Base-by-base conservation (phyloP, 768 basidiomycete species). In the Amanita jacksonii region DNA sequence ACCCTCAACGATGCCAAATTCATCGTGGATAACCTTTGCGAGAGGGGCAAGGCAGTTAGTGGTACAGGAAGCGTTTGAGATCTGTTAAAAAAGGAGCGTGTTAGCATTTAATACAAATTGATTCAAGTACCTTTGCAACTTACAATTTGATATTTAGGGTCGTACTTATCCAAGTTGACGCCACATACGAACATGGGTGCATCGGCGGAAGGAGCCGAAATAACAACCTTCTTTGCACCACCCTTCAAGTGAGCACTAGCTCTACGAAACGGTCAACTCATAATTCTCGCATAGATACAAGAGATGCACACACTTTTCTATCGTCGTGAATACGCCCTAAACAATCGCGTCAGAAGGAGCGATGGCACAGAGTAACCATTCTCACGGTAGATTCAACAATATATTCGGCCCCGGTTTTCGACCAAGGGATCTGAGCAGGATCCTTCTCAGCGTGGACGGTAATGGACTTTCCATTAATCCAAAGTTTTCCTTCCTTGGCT, bases 31-130 rank as follows among this genome's bases (percentile, higher is more conserved):
- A 62, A 94, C 82, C 73, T 94, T 94, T 61, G 89, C 91, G 47
- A 94, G 78, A 48, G 91, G 88, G 10, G 91, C 91, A 46, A 94
- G 74, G 67, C 92, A 94, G 79, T 96, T 94, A 59, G 91, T 93
- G 28, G 92, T 94, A 76, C 90, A 92, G n/a, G 90, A 94, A 15
- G 93, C 93, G 65, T 96, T 94, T 52, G 93, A 97, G 64, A 97
- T 84, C 78, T 80, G 2, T 32, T 20, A 44, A 38, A 20, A 8
- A 44, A 25, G 15, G n/a, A n/a, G n/a, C n/a, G n/a, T n/a, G n/a
- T n/a, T n/a, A n/a, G n/a, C n/a, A n/a, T n/a, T n/a, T 18, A 34
- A 7, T 15, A 42, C 22, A 23, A 9, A 28, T 22, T 18, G 25
- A 30, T 25, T 27, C 16, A 12, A 12, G 15, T 8, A 30, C 9